Evolutionary conservation across 1,284 basidiomycete genomes (phyloP).

Genomic region (Somion occarium): DNA sequence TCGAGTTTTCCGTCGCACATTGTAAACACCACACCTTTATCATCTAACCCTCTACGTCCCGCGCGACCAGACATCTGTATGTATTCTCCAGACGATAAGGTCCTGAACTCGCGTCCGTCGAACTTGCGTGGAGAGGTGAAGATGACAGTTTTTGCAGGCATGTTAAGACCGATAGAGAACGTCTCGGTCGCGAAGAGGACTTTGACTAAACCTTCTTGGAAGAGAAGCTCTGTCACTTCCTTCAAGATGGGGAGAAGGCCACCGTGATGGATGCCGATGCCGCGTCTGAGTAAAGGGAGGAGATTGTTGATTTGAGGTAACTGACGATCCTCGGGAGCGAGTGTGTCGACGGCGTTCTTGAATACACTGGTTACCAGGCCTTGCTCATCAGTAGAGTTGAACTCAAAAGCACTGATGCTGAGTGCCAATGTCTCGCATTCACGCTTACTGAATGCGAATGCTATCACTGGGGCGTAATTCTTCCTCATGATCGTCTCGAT

Average conservation of each 20-base stretch:
- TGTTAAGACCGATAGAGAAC: constrained; percentile 98
- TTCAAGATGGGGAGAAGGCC: constrained; percentile 97
- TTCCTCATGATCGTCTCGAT: constrained; percentile 99
- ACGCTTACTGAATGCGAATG: constrained; percentile 98
- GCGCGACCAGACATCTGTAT: constrained; percentile 99
- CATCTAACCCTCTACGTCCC: constrained; percentile 94
- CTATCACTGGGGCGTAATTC: constrained; percentile 97
- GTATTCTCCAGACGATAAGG: constrained; percentile 89
- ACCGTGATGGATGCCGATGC: constrained; percentile 98
- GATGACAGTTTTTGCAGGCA: constrained; percentile 99
- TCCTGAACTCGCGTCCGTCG: constrained; percentile 93
- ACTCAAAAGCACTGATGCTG: constrained; percentile 92
- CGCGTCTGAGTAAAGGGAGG: constrained; percentile 89
- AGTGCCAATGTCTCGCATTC: constrained; percentile 95
- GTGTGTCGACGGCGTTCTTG: constrained; percentile 89
- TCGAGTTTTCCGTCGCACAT: constrained; percentile 99
- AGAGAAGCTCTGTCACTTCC: constrained; percentile 98
- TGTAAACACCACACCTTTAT: constrained; percentile 99
- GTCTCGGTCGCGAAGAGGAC: constrained; percentile 99
- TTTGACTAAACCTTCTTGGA: constrained; percentile 99
- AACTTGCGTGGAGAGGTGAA: constrained; percentile 96
- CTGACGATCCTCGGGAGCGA: constrained; percentile 84
- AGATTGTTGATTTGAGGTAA: constrained; percentile 95
- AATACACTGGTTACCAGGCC: constrained; percentile 88
- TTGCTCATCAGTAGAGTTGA: constrained; percentile 93